These are phyloP conservation scores for Cercospora brassicicola DNA, from an alignment of 2,329 filamentous ascomycete species.

Conservation along the genomic window DNA sequence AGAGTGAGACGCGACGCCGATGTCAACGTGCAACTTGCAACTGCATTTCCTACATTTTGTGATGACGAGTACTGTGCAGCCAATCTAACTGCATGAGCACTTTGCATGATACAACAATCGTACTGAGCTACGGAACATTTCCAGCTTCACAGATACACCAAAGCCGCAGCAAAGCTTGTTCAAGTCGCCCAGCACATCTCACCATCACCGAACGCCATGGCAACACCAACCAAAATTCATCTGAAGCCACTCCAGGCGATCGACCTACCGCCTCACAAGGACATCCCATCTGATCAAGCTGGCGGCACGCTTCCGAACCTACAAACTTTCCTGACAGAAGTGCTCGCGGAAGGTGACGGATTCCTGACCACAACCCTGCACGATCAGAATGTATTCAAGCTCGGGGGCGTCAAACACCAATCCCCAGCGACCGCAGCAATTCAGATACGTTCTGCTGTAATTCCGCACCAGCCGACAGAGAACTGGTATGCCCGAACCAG, in stretches of 20 bases:
- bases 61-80: neutral
- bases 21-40: neutral
- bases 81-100: neutral
- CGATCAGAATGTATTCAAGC: slow-evolving; percentile 48
- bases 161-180: neutral
- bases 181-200: neutral
- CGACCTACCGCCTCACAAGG: slow-evolving; percentile 40
- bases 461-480: slow-evolving; percentile 44
- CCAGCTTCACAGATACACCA: neutral
- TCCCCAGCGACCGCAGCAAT: slow-evolving; percentile 54
- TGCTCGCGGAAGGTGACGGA: slow-evolving; percentile 59
- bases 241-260: slow-evolving; percentile 35
- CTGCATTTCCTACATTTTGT: neutral
- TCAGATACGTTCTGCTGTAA: slow-evolving; percentile 50
- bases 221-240: slow-evolving; percentile 29
- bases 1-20: neutral
- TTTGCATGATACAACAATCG: neutral
- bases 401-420: slow-evolving; percentile 53
- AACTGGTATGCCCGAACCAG: slow-evolving; percentile 66
- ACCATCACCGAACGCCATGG: neutral
- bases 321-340: slow-evolving; percentile 52
- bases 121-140: neutral
- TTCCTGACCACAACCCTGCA: slow-evolving; percentile 57
- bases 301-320: slow-evolving; percentile 45
- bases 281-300: slow-evolving; percentile 34